Evolutionary conservation across 1,284 basidiomycete genomes (phyloP).

Genomic region (Kalmanozyma brasiliensis): DNA sequence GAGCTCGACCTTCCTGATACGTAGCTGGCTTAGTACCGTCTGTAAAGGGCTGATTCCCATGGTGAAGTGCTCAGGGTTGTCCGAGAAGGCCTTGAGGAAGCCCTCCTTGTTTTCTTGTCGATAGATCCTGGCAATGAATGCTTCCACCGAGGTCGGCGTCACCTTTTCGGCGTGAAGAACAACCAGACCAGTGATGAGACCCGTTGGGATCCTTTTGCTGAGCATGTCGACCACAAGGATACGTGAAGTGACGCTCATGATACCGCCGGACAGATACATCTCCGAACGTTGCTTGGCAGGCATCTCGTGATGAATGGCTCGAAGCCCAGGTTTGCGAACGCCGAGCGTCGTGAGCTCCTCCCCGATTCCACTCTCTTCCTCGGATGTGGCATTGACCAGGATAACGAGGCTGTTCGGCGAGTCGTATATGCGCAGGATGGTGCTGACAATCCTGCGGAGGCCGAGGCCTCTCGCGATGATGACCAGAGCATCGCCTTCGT

Average conservation of each 20-base stretch:
- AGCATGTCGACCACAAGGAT: constrained; percentile 96
- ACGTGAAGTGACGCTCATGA: constrained; percentile 90
- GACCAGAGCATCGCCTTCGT: constrained; percentile 71
- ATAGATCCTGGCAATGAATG: constrained; percentile 64
- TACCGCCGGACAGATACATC: constrained; percentile 69
- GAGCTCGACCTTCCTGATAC: constrained; percentile 85
- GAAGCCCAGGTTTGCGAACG: constrained; percentile 83
- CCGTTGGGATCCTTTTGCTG: constrained; percentile 81
- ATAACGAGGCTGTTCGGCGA: constrained; percentile 85
- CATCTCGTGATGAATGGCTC: constrained; percentile 86
- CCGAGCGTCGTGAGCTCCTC: constrained; percentile 93
- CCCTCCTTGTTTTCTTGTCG: constrained; percentile 72
- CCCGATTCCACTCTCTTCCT: constrained; percentile 89
- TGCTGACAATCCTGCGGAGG: constrained; percentile 59
- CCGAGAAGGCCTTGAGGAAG: constrained; percentile 96
- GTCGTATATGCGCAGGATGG: constrained; percentile 80
- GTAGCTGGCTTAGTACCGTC: constrained; percentile 91
- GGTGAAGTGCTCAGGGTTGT: constrained; percentile 93
- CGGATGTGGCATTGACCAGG: constrained; percentile 80
- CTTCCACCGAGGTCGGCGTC: constrained; percentile 72
- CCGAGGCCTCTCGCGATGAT: constrained; percentile 63
- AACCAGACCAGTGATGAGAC: constrained; percentile 88
- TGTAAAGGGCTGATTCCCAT: constrained; percentile 89
- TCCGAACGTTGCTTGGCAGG: constrained; percentile 79
- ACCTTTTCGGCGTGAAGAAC: constrained; percentile 93